A percentile compares a stretch with the other conserved stretches of the same genome.
Evolutionary conservation across 495 filamentous ascomycete genomes (phyloP).

Genomic region (Xylaria flabelliformis): DNA sequence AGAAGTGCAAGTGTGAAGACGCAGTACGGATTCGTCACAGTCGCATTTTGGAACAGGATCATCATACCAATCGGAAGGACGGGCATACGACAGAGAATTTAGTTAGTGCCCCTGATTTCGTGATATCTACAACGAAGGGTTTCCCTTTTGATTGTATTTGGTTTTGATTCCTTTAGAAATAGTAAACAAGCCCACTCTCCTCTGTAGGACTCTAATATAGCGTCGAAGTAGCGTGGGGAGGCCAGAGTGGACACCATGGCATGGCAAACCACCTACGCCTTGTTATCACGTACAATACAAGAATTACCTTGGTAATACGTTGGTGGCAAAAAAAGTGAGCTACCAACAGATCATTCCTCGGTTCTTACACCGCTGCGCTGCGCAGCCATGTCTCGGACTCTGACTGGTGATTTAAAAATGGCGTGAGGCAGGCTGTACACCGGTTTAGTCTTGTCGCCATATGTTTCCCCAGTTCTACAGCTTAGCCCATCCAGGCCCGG

Average conservation of each 20-base stretch:
- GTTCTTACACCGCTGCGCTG: not conserved
- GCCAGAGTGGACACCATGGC: not conserved
- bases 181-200: not conserved
- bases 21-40: not conserved
- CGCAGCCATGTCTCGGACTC: conserved; percentile 10
- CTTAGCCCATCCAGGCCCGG: not conserved
- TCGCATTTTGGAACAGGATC: not conserved
- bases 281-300: not conserved
- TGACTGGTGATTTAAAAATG: conserved; percentile 6
- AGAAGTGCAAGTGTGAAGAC: not conserved
- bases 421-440: conserved; percentile 6
- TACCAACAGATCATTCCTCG: not conserved
- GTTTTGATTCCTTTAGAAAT: not conserved
- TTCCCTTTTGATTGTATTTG: not conserved
- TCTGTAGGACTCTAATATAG: not conserved
- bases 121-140: not conserved
- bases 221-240: not conserved
- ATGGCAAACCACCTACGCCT: conserved; percentile 1
- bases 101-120: not conserved
- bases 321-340: not conserved
- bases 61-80: conserved; percentile 2
- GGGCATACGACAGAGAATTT: not conserved
- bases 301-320: not conserved
- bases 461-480: not conserved
- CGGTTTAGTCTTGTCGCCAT: not conserved